These are phyloP conservation scores for Saccharomyces jurei DNA, from an alignment of 805 yeast genomes.

Conservation along the genomic window DNA sequence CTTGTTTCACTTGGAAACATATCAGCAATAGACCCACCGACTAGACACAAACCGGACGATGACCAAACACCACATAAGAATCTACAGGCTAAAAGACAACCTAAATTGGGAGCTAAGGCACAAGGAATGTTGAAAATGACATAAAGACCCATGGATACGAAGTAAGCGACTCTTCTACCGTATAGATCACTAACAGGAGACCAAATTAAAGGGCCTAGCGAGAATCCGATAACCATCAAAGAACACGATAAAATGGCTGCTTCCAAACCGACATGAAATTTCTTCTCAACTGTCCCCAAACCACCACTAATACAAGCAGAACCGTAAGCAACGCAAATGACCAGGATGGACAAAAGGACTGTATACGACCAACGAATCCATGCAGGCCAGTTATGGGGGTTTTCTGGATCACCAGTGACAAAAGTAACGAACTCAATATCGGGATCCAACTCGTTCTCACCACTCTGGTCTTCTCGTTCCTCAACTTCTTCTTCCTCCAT, in stretches of 20 bases:
- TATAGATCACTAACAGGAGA: slow-evolving; percentile 80
- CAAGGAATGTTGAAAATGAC: slow-evolving; percentile 79
- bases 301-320: slow-evolving; percentile 89
- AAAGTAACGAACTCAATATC: slow-evolving; percentile 83
- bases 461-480: slow-evolving; percentile 10
- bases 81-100: slow-evolving; percentile 71
- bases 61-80: slow-evolving; percentile 84
- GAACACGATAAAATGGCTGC: slow-evolving; percentile 78
- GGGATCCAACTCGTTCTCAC: slow-evolving; percentile 40
- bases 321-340: slow-evolving; percentile 87
- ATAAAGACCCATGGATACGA: slow-evolving; percentile 66
- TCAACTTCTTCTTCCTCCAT: slow-evolving; percentile 16
- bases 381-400: slow-evolving; percentile 79
- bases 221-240: slow-evolving; percentile 81
- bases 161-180: slow-evolving; percentile 80
- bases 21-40: slow-evolving; percentile 89
- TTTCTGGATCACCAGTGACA: slow-evolving; percentile 69
- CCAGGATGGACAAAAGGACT: slow-evolving; percentile 56
- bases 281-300: slow-evolving; percentile 53
- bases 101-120: slow-evolving; percentile 76
- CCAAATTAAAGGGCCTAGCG: slow-evolving; percentile 83
- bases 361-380: slow-evolving; percentile 58
- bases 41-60: slow-evolving; percentile 73
- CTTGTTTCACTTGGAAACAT: slow-evolving; percentile 74
- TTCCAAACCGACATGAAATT: slow-evolving; percentile 63